A percentile compares a stretch with the other conserved stretches of the same genome.
Conservation (phyloP, 2,329 filamentous ascomycete species). For the Penicillium italicum region DNA sequence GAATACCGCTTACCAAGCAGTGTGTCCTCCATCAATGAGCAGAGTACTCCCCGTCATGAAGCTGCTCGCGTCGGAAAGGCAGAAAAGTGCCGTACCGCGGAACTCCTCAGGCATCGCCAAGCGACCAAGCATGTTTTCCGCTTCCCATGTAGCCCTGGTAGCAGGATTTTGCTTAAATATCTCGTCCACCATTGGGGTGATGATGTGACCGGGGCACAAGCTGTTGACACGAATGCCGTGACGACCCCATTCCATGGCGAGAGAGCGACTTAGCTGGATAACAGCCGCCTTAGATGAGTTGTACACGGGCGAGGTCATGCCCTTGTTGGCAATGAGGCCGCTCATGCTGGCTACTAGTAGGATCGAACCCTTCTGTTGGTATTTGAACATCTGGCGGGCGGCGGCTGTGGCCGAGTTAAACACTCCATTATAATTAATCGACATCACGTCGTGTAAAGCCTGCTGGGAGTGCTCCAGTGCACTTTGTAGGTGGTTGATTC, state of each 20-base stretch:
- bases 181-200: conserved; percentile 72
- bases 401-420: conserved; percentile 49
- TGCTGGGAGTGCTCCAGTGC: conserved; percentile 43
- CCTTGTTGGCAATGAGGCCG: conserved; percentile 50
- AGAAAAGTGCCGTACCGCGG: conserved; percentile 63
- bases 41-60: conserved; percentile 70
- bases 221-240: conserved; percentile 54
- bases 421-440: conserved; percentile 50
- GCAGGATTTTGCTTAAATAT: conserved; percentile 75
- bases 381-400: conserved; percentile 48
- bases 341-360: conserved; percentile 52
- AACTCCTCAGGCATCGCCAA: conserved; percentile 57
- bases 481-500: conserved; percentile 42
- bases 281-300: conserved; percentile 55
- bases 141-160: conserved; percentile 41
- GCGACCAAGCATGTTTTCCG: conserved; percentile 52
- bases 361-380: conserved; percentile 49
- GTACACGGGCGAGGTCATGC: conserved; percentile 45
- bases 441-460: conserved; percentile 44
- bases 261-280: conserved; percentile 49
- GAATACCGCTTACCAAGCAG: conserved; percentile 37
- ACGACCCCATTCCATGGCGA: conserved; percentile 54
- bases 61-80: conserved; percentile 63
- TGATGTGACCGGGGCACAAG: conserved; percentile 53
- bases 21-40: conserved; percentile 68